Evolutionary conservation across 2,329 filamentous ascomycete species (phyloP).

Genomic region (Conoideocrella luteorostrata): DNA sequence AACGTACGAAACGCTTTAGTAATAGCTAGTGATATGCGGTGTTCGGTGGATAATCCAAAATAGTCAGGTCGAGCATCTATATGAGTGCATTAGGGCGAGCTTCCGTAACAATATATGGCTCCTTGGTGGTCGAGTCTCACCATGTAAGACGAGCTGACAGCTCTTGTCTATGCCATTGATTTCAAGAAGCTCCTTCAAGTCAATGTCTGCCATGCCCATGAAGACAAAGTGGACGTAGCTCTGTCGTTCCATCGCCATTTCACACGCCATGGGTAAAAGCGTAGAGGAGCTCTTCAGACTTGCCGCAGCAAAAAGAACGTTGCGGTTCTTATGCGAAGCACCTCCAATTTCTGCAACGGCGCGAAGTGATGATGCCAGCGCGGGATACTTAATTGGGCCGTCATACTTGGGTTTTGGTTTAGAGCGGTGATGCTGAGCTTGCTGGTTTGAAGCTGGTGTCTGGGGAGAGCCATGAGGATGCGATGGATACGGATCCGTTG

Average conservation of each 20-base stretch:
- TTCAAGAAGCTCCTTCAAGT: slow-evolving; percentile 60
- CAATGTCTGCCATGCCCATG: slow-evolving; percentile 65
- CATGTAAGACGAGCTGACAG: slow-evolving; percentile 61
- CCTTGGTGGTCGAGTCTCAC: no score
- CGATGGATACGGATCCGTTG: no score
- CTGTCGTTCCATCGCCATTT: slow-evolving; percentile 65
- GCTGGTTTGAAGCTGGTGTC: no score
- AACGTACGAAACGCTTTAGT: slow-evolving; percentile 55
- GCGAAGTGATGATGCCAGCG: slow-evolving; percentile 58
- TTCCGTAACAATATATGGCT: no score
- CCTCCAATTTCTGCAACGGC: slow-evolving; percentile 50
- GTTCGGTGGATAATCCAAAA: slow-evolving; percentile 60
- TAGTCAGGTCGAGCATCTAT: slow-evolving; percentile 72
- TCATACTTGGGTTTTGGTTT: slow-evolving; percentile 41
- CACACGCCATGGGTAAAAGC: slow-evolving; percentile 76
- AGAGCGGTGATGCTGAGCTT: not conserved
- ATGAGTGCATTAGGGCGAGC: no score
- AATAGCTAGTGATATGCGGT: slow-evolving; percentile 60
- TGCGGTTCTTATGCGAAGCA: slow-evolving; percentile 48
- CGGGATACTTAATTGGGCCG: slow-evolving; percentile 63
- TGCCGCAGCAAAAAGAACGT: slow-evolving; percentile 73
- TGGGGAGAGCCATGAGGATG: not conserved
- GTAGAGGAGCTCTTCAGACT: slow-evolving; percentile 66
- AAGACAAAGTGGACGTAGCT: slow-evolving; percentile 79
- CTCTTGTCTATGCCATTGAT: slow-evolving; percentile 71